These are phyloP conservation scores for Linum trigynum DNA, from an alignment of 345 rosid genomes.

Conservation along the genomic window DNA sequence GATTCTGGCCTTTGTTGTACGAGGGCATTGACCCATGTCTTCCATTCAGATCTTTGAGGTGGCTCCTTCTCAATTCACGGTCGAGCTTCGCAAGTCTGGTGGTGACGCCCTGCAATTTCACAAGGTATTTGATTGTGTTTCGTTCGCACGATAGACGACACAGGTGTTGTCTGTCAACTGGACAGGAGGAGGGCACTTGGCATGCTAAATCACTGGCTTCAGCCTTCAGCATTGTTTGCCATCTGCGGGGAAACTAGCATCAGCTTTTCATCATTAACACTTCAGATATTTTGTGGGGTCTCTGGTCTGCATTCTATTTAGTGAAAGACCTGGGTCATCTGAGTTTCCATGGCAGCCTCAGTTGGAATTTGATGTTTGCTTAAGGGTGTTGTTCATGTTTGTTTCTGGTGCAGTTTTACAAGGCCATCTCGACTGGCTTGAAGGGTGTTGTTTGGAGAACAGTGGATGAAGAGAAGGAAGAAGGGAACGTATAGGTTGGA, in stretches of 20 bases:
- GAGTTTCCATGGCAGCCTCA: too few species aligned
- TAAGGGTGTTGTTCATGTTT: background rate
- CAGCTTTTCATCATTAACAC: too few species aligned
- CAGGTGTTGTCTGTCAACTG: too few species aligned
- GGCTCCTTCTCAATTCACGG: constrained; percentile 95
- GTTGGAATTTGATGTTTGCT: background rate
- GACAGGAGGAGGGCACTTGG: too few species aligned
- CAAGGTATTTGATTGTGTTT: constrained; percentile 38
- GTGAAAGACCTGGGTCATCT: too few species aligned
- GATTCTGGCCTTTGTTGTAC: constrained; percentile 3
- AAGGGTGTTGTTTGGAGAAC: constrained; percentile 95
- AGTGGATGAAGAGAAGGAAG: constrained; percentile 39
- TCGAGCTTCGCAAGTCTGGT: constrained; percentile 83
- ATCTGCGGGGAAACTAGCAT: too few species aligned
- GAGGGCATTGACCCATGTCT: background rate
- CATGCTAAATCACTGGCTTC: too few species aligned
- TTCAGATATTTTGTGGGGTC: too few species aligned
- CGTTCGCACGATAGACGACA: background rate
- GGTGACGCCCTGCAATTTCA: constrained; percentile 98
- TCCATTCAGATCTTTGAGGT: constrained; percentile 72
- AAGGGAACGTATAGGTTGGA: constrained; percentile 12
- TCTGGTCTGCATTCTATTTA: too few species aligned
- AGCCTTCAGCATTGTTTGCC: too few species aligned
- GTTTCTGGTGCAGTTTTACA: constrained; percentile 55
- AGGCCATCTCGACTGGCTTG: constrained; percentile 68